Evolutionary conservation across 2,329 filamentous ascomycete species (phyloP), one percentile per base, ranked within the genome.

Genomic region (Fusarium longipes): DNA sequence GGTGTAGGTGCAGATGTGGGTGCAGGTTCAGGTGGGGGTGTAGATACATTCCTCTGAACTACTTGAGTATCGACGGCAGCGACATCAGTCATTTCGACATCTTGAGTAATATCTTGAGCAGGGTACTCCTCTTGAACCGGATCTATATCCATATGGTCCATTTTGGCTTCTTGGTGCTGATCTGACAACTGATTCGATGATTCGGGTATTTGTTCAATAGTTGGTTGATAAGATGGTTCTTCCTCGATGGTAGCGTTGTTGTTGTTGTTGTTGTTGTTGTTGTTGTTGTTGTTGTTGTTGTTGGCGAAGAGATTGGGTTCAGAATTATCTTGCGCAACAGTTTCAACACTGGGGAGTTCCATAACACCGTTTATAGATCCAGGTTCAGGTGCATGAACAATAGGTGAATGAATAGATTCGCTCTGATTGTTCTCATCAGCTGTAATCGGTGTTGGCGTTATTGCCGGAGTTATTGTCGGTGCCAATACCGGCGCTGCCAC

Each of bases 81-180:
- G 20, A 58, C 43, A 36, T 73, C 67, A 24, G 68, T 25, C 59
- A 71, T 72, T 33, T 69, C 71, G 7, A 62, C 25, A 33, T 71
- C 68, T 54, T 67, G 57, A 15, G 45, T 29, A 22, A 62, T 25
- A 33, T 71, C 68, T 54, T 67, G 57, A 15, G 45, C 32, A 22
- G 43, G 44, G 18, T 56, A 48, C n/a, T 63, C 59, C 2, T 61
- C 48, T 17, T 65, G 59, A 22, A 63, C 44, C 12, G 56, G 40
- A 38, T 70, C 70, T 33, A 71, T 53, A 6, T 71, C 71, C 68
- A 61, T 61, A 8, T 39, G 24, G 9, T 71, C 70, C 66, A 73
- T 71, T 35, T 63, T 56, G 43, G 69, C 57, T 29, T 70, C 58
- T 43, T 57, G 56, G 7, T 33, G 42, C 24, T 50, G 42, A 27